These are phyloP conservation scores for Rhododendron mucronatum DNA, from an alignment of 148 eudicot genomes.

Conservation along the genomic window DNA sequence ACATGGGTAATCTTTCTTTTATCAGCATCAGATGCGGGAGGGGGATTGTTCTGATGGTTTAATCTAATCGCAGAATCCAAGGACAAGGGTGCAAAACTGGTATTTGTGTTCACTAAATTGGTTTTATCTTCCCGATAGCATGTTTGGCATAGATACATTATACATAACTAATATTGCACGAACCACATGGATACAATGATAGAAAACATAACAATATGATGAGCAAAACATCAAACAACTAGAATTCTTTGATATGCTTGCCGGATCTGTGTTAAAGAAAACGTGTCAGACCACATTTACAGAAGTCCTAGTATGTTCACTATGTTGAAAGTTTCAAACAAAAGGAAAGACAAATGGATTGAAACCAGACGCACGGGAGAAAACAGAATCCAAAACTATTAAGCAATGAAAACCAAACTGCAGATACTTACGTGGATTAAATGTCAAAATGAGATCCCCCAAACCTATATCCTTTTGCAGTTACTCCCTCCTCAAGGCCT, in stretches of 20 bases:
- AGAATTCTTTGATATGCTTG: background rate
- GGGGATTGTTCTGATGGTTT: background rate
- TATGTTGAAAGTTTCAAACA: background rate
- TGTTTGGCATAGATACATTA: background rate
- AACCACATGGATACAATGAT: background rate
- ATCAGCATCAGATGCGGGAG: background rate
- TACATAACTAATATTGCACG: background rate
- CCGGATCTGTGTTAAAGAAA: background rate
- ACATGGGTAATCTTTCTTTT: background rate
- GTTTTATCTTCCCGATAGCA: background rate
- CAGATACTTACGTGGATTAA: constrained; percentile 2
- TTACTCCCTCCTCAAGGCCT: background rate
- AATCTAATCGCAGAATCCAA: background rate
- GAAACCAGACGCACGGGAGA: background rate
- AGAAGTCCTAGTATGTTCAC: background rate
- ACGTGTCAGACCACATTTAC: background rate
- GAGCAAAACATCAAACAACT: background rate
- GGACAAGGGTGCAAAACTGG: background rate
- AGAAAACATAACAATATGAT: background rate
- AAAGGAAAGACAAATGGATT: background rate
- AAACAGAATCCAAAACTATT: background rate
- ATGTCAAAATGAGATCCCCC: background rate
- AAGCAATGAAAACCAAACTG: background rate
- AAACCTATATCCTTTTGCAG: background rate
- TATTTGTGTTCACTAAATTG: background rate